Conservation (phyloP, 345 rosid genomes). For the Gossypium longicalyx region DNA sequence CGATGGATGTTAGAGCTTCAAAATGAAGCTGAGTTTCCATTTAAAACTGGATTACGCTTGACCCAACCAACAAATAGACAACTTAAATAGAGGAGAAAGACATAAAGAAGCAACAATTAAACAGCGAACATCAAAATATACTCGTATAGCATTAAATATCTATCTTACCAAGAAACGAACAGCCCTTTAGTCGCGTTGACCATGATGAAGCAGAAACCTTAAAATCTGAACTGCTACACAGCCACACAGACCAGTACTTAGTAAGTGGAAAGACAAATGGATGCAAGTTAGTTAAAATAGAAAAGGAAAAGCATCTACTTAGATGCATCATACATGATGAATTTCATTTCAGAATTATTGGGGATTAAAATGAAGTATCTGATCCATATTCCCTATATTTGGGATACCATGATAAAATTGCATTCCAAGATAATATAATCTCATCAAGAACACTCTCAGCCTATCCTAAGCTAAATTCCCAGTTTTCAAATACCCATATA, state of each 20-base stretch:
- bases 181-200: conserved; percentile 85
- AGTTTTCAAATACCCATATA: conserved; percentile 44
- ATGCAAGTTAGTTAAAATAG: background rate
- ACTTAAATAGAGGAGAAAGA: background rate
- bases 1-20: background rate
- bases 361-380: conserved; percentile 6
- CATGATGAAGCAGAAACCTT: conserved; percentile 35
- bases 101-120: background rate
- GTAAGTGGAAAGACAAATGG: conserved; percentile 6
- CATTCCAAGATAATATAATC: conserved; percentile 59
- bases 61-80: background rate
- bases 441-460: conserved; percentile 42
- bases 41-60: background rate
- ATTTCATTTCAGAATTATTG: background rate
- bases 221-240: conserved; percentile 19
- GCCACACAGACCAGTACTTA: conserved; percentile 1
- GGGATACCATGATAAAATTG: conserved; percentile 54
- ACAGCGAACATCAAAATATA: background rate
- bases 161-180: conserved; percentile 63
- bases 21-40: conserved; percentile 2
- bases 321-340: background rate
- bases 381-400: conserved; percentile 38
- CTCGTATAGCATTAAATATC: background rate
- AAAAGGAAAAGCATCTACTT: background rate
- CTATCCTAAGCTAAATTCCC: conserved; percentile 28